phyloP scores from a whole-genome alignment of 1,284 basidiomycete species.

The Pholiota adiposa region DNA sequence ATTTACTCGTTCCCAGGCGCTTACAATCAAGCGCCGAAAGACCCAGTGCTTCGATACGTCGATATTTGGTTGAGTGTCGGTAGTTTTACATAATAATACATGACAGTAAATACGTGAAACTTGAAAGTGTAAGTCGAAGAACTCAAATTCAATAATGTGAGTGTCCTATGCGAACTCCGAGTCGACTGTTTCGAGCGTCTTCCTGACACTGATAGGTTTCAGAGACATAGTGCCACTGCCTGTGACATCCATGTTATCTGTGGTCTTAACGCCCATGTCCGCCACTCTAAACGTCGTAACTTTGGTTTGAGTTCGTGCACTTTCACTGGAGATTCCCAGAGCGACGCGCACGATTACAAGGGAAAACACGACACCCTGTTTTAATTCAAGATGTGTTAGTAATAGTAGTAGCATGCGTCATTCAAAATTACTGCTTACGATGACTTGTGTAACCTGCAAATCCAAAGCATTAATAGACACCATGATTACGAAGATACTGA shows the following conservation, averaged over 20 bases:
- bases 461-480: too few relatives aligned
- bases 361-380: conserved; percentile 14
- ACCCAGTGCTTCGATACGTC: too few relatives aligned
- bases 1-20: too few relatives aligned
- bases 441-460: conserved; percentile 8
- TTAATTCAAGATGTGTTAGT: too few relatives aligned
- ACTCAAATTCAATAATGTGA: too few relatives aligned
- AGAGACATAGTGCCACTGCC: not conserved
- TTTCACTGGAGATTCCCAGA: conserved; percentile 6
- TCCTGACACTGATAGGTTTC: not conserved
- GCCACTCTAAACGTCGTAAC: not conserved
- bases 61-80: too few relatives aligned
- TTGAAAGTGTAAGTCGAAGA: too few relatives aligned
- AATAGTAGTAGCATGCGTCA: too few relatives aligned
- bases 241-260: not conserved
- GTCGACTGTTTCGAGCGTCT: not conserved
- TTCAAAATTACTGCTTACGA: not conserved
- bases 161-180: not conserved
- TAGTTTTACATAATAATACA: too few relatives aligned
- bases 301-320: not conserved
- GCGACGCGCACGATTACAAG: conserved; percentile 15
- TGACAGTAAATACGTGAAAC: too few relatives aligned
- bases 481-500: too few relatives aligned
- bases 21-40: too few relatives aligned
- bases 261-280: not conserved